phyloP scores from a whole-genome alignment of 257 asterid species.

The Galeopsis tetrahit region DNA sequence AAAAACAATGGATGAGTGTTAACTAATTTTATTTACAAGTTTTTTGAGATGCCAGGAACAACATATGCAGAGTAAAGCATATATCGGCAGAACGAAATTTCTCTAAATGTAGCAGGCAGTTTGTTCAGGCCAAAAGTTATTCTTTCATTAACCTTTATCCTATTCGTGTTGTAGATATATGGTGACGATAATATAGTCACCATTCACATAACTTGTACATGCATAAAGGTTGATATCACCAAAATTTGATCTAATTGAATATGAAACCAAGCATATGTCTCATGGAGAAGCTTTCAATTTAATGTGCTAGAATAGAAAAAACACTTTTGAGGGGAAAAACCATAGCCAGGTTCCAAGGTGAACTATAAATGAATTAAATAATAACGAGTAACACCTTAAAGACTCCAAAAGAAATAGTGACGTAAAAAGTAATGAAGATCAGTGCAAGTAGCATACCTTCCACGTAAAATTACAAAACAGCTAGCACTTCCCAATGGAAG shows the following conservation, averaged over 20 bases:
- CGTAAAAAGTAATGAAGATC: neutral
- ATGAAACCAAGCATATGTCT: neutral
- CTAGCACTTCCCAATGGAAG: neutral
- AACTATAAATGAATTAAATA: neutral
- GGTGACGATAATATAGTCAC: neutral
- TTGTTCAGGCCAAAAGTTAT: neutral
- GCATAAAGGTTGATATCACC: constrained; percentile 5
- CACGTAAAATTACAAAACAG: neutral
- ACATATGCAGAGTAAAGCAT: constrained; percentile 4
- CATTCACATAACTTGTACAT: neutral
- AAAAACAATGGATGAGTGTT: neutral
- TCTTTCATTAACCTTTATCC: neutral
- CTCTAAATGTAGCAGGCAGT: neutral
- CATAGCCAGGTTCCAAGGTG: neutral
- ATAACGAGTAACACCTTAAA: neutral
- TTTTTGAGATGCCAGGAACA: neutral
- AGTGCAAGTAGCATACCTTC: constrained; percentile 13
- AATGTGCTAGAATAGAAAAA: neutral
- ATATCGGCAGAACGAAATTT: neutral
- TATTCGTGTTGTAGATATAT: neutral
- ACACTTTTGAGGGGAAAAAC: neutral
- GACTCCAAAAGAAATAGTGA: neutral
- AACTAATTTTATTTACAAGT: neutral
- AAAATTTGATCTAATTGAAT: neutral
- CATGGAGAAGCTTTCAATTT: neutral